Conservation (phyloP, 768 basidiomycete genomes). For the Kwoniella botswanensis region DNA sequence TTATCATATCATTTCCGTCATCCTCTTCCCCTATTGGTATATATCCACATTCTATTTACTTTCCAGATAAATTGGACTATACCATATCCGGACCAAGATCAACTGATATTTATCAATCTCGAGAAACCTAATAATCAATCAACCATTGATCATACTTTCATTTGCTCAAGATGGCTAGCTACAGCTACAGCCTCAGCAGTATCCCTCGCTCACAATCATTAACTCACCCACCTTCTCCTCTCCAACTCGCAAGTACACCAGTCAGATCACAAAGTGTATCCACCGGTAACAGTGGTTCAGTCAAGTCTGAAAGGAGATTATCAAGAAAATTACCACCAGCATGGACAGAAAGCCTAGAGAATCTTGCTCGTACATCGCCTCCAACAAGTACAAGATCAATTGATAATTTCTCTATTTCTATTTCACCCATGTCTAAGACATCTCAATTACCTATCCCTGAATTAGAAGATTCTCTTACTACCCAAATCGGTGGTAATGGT, state of each 20-base stretch:
- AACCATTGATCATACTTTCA: too few relatives aligned
- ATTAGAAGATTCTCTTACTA: constrained; percentile 18
- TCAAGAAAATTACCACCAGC: constrained; percentile 42
- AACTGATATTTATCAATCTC: neutral
- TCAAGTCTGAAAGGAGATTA: constrained; percentile 16
- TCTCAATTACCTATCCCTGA: constrained; percentile 13
- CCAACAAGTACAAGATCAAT: neutral
- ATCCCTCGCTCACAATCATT: constrained; percentile 12
- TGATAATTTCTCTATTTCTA: neutral
- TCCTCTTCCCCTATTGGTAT: too few relatives aligned
- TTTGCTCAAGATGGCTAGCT: neutral
- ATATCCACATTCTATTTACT: too few relatives aligned
- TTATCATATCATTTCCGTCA: too few relatives aligned
- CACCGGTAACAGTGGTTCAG: neutral
- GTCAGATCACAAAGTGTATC: constrained; percentile 1
- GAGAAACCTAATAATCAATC: neutral
- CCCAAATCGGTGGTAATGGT: too few relatives aligned
- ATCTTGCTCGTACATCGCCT: constrained; percentile 22
- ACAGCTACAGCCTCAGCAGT: too few relatives aligned
- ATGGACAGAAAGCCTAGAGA: constrained; percentile 46
- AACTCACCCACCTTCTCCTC: neutral
- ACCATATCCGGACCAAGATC: too few relatives aligned
- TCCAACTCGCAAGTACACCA: neutral
- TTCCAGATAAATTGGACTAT: too few relatives aligned
- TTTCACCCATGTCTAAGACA: constrained; percentile 24